phyloP scores from a whole-genome alignment of 768 basidiomycete genomes.

The Rubroboletus pulcherrimus region DNA sequence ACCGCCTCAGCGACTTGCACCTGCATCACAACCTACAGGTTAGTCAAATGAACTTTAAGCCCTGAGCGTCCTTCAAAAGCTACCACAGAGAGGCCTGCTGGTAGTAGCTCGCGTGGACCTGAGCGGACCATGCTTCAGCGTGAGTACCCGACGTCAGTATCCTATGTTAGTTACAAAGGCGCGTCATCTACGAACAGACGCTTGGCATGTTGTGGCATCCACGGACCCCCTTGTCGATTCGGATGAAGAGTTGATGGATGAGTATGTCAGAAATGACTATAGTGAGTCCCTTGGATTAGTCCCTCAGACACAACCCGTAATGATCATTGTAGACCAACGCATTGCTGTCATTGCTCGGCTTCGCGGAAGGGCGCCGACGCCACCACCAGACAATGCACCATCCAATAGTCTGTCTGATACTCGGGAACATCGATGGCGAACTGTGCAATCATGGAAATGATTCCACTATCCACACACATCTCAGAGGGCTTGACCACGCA shows the following conservation, averaged over 20 bases:
- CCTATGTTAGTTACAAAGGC: background rate
- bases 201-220: constrained; percentile 63
- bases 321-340: constrained; percentile 41
- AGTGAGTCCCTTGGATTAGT: constrained; percentile 38
- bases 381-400: constrained; percentile 31
- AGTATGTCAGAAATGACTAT: constrained; percentile 62
- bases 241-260: constrained; percentile 66
- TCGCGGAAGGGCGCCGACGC: constrained; percentile 48
- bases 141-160: constrained; percentile 19
- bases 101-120: constrained; percentile 16
- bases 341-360: constrained; percentile 51
- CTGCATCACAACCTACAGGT: constrained; percentile 19
- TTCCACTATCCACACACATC: background rate
- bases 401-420: constrained; percentile 15
- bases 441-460: constrained; percentile 36
- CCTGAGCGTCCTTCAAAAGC: constrained; percentile 2
- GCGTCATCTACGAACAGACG: constrained; percentile 44
- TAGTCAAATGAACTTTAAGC: constrained; percentile 3
- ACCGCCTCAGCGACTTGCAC: constrained; percentile 26
- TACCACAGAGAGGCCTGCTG: constrained; percentile 17
- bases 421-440: constrained; percentile 37
- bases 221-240: constrained; percentile 69
- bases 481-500: background rate
- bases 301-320: background rate
- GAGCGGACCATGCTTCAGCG: constrained; percentile 47